Base-by-base conservation (phyloP, 1,284 basidiomycete genomes). In the Fomitopsis pinicola region DNA sequence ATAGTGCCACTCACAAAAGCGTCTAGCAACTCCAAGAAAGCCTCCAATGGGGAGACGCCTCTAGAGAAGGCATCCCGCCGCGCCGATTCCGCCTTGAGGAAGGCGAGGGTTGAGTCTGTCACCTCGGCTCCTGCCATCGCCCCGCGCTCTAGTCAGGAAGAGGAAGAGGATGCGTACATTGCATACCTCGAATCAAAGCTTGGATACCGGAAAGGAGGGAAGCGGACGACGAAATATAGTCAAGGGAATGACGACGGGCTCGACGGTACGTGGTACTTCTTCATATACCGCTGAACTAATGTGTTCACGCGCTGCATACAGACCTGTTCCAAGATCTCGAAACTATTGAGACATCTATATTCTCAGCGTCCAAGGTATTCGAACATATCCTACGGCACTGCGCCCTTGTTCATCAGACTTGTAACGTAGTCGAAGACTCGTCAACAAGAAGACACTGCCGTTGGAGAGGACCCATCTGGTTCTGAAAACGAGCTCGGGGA, bases 21-120 rank as follows among this genome's bases (percentile, higher is more conserved):
- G 10, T 22, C 17, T 9, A 6, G 30, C n/a, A 7, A 42, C n/a
- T 5, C 54, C 17, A 26, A 50, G 22, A 36, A 38, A 44, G 8
- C 7, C 17, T 55, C 52, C 55, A 17, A 12, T 19, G 2, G 22
- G 26, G 65, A 66, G 40, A 73, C 72, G 1, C 70, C 75, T 0
- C 68, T 80, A 7, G 76, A 79, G 59, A 79, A 73, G 63, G 71
- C 78, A 22, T 68, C 64, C 1, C 61, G 55, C 12, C 66, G 69
- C 35, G 57, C 71, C 7, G 61, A 62, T 17, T 54, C 62, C 3
- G 28, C 62, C 40, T 30, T 57, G 38, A 59, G 36, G 36, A 42
- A 66, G 61, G 46, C 58, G n/a, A 42, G 15, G 8, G 30, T 22
- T 22, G 22, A 36, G 10, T 26, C 62, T 26, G 60, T 59, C 26